phyloP scores from a whole-genome alignment of 768 basidiomycete species.

The Boletus rufocinnamomeus region DNA sequence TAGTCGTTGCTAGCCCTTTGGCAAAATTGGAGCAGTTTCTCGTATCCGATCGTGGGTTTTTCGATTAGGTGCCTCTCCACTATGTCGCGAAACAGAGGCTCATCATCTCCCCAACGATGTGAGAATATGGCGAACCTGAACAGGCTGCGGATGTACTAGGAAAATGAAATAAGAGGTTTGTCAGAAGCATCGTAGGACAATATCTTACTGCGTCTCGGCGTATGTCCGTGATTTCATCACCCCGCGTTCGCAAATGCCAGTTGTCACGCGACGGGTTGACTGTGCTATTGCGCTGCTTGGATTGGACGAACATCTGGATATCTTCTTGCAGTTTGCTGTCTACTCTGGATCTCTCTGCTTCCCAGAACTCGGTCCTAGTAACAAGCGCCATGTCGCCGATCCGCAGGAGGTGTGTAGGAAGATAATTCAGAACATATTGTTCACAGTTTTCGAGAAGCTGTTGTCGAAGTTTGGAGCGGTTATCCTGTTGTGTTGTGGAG shows the following conservation, averaged over 20 bases:
- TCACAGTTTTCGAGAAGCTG: slow-evolving; percentile 14
- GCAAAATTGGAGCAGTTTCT: slow-evolving; percentile 21
- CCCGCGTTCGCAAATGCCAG: neutral
- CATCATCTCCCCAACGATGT: slow-evolving; percentile 25
- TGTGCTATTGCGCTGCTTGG: neutral
- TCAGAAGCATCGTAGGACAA: neutral
- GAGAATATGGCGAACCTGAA: slow-evolving; percentile 25
- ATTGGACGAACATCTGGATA: neutral
- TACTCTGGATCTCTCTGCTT: slow-evolving; percentile 11
- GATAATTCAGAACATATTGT: slow-evolving; percentile 21
- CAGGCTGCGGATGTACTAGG: slow-evolving; percentile 10
- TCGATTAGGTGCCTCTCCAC: neutral
- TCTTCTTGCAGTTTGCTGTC: neutral
- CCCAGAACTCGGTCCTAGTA: slow-evolving; percentile 14
- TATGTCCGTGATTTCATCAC: neutral
- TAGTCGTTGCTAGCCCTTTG: slow-evolving; percentile 18
- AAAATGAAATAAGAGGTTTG: neutral
- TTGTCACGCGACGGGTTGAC: neutral
- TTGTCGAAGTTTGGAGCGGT: neutral
- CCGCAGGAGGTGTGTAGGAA: slow-evolving; percentile 21
- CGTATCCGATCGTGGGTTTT: slow-evolving; percentile 14
- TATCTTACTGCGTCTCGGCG: slow-evolving; percentile 4
- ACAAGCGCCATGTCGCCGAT: slow-evolving; percentile 21
- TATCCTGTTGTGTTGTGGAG: neutral
- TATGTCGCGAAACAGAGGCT: slow-evolving; percentile 18